Percentiles rank a stretch among this genome's conserved stretches.
Evolutionary conservation across 202 grass and related monocot genomes (phyloP).

Genomic region (Panicum hallii): DNA sequence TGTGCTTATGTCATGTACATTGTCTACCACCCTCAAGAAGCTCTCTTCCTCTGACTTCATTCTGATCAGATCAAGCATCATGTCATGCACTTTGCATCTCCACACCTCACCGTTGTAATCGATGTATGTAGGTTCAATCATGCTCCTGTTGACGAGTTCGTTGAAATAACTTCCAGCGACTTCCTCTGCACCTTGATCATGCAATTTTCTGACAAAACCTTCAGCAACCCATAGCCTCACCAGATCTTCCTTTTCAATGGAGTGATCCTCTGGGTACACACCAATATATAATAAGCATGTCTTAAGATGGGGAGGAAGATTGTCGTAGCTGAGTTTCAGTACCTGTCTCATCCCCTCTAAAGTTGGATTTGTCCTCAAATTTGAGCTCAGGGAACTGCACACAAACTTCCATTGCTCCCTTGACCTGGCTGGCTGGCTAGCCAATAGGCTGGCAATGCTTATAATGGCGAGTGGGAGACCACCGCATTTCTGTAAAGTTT

Average conservation of each 20-base stretch:
- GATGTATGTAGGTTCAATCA: background rate
- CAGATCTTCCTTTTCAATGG: background rate
- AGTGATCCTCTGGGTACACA: background rate
- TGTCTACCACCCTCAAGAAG: background rate
- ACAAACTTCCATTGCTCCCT: constrained; percentile 13
- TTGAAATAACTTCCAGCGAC: background rate
- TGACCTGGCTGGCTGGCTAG: background rate
- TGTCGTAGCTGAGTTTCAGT: constrained; percentile 1
- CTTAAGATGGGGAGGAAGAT: constrained; percentile 2
- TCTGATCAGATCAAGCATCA: constrained; percentile 2
- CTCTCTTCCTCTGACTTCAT: constrained; percentile 3
- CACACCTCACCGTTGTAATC: background rate
- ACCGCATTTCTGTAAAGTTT: background rate
- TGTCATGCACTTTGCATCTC: background rate
- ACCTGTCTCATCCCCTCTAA: constrained; percentile 4
- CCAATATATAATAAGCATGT: background rate
- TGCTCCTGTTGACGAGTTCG: background rate
- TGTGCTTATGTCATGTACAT: background rate
- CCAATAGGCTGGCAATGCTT: constrained; percentile 4
- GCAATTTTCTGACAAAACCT: background rate
- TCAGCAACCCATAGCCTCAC: background rate
- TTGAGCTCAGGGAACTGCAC: background rate
- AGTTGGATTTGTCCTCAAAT: background rate
- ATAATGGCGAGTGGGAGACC: constrained; percentile 2
- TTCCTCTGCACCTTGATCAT: background rate